Percentiles rank a stretch among this genome's conserved stretches.
Evolutionary conservation across 345 rosid species (phyloP).

Genomic region (Populus pruinosa): DNA sequence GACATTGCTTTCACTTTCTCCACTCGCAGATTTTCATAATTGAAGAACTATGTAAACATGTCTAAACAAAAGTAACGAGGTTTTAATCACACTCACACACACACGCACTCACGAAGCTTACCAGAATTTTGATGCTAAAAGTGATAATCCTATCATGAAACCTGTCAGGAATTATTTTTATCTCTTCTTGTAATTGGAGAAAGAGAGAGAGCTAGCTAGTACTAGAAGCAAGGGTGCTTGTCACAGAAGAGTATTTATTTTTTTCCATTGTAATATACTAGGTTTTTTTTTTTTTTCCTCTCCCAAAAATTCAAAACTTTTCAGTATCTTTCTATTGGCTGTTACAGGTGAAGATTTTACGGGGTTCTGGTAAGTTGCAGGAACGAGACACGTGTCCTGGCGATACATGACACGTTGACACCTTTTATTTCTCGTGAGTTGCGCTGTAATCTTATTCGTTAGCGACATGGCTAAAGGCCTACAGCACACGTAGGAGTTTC

Average conservation of each 20-base stretch:
- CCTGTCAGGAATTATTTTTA: background rate
- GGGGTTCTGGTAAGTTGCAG: background rate
- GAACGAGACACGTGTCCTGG: background rate
- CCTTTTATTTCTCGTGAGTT: background rate
- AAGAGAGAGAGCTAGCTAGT: no score
- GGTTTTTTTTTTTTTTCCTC: no score
- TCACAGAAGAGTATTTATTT: no score
- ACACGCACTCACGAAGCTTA: background rate
- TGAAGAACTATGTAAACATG: background rate
- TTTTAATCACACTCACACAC: background rate
- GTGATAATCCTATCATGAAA: background rate
- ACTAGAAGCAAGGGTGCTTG: no score
- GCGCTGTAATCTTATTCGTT: background rate
- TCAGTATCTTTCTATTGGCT: background rate
- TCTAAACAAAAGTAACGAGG: background rate
- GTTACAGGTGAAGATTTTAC: slow-evolving; percentile 1
- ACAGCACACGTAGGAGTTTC: background rate
- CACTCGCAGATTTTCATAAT: background rate
- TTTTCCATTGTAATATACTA: no score
- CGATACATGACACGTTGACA: background rate
- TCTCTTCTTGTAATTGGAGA: background rate
- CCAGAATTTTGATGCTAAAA: background rate
- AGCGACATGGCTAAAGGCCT: no score
- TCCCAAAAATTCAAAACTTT: background rate
- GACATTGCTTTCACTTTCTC: no score